Conservation (phyloP, 2,329 filamentous ascomycete genomes). For the Colletotrichum musae region DNA sequence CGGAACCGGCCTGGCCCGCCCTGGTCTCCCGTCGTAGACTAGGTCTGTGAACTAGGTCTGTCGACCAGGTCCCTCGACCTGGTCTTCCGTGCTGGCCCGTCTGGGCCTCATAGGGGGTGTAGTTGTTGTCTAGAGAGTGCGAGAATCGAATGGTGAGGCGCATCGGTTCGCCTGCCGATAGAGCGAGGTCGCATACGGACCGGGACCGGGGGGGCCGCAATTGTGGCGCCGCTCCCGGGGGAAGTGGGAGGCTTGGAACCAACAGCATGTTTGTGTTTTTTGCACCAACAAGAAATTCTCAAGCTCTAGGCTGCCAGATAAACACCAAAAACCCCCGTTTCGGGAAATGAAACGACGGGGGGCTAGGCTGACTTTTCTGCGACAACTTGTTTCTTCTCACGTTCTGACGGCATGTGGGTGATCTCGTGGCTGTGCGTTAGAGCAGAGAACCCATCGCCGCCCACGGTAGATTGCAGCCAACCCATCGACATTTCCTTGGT, state of each 20-base stretch:
- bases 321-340: not conserved
- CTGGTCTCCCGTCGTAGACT: no score
- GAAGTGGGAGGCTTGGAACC: slow-evolving; percentile 1
- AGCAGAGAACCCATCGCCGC: not conserved
- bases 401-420: not conserved
- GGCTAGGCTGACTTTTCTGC: slow-evolving; percentile 1
- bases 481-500: not conserved
- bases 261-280: not conserved
- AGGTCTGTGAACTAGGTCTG: no score
- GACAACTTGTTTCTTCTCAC: not conserved
- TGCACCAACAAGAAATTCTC: not conserved
- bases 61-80: not conserved
- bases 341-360: not conserved
- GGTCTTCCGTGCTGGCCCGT: not conserved
- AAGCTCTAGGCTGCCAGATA: not conserved
- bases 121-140: not conserved
- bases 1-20: no score
- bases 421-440: not conserved
- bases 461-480: not conserved
- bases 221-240: slow-evolving; percentile 11
- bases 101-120: not conserved
- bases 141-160: slow-evolving; percentile 6
- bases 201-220: not conserved
- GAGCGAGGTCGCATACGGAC: slow-evolving; percentile 3
- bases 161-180: slow-evolving; percentile 11